phyloP scores from a whole-genome alignment of 2,329 filamentous ascomycete genomes.

The Aureobasidium sp. region DNA sequence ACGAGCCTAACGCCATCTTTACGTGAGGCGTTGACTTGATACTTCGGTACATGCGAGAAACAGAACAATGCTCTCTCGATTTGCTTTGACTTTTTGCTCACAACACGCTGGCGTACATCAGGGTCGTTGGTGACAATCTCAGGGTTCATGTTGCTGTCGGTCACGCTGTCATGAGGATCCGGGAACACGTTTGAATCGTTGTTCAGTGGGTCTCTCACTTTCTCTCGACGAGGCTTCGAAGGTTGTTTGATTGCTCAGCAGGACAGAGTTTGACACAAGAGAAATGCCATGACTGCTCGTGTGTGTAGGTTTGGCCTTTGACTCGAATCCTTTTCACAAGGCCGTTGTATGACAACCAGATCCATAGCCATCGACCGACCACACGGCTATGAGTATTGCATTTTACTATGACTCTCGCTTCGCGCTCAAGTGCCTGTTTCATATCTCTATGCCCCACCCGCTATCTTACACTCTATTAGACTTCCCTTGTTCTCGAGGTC shows the following conservation, averaged over 20 bases:
- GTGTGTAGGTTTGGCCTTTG: not conserved
- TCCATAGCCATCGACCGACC: not conserved
- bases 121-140: slow-evolving; percentile 3
- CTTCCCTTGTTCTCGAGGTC: not conserved
- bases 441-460: slow-evolving; percentile 3
- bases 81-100: not conserved
- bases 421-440: slow-evolving; percentile 1
- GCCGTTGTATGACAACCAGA: not conserved
- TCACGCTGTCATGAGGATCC: not conserved
- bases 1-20: slow-evolving; percentile 4
- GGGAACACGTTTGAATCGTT: not conserved
- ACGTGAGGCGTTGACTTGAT: not conserved
- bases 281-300: not conserved
- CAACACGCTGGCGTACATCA: not conserved
- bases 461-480: slow-evolving; percentile 8
- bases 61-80: not conserved
- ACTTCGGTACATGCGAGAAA: slow-evolving; percentile 8
- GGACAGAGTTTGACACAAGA: not conserved
- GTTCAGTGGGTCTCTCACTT: not conserved
- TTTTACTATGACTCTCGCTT: slow-evolving; percentile 6
- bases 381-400: not conserved
- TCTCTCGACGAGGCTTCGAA: not conserved
- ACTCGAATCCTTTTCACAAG: too few species aligned
- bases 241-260: not conserved
- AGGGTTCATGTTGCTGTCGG: not conserved